These are phyloP conservation scores for Zopfia rhizophila DNA, from an alignment of 2,329 filamentous ascomycete genomes.

Conservation along the genomic window DNA sequence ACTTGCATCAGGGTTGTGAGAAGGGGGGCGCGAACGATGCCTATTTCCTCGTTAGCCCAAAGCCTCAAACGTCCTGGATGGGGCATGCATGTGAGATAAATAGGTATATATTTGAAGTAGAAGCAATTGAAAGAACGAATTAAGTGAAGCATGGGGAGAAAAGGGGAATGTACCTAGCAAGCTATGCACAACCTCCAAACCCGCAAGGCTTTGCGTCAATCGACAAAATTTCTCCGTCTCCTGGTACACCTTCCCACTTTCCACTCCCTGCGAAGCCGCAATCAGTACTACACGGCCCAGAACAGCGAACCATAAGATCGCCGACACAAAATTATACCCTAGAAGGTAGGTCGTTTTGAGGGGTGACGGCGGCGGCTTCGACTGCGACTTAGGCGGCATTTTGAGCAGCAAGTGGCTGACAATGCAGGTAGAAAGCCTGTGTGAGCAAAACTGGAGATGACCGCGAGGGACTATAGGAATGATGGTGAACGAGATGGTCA, in stretches of 20 bases:
- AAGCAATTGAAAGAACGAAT: neutral
- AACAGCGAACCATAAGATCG: conserved; percentile 80
- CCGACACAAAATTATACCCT: conserved; percentile 83
- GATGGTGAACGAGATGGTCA: too few relatives aligned
- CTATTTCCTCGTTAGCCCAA: conserved; percentile 55
- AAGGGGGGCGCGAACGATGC: conserved; percentile 85
- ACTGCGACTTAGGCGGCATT: conserved; percentile 33
- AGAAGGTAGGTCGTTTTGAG: conserved; percentile 71
- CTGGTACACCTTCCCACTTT: conserved; percentile 65
- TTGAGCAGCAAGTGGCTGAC: neutral
- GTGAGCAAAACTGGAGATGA: too few relatives aligned
- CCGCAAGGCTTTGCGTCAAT: conserved; percentile 84
- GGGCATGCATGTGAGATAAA: too few relatives aligned
- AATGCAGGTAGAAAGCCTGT: neutral
- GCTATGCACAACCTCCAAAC: conserved; percentile 86
- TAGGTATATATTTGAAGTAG: too few relatives aligned
- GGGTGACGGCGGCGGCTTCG: conserved; percentile 16
- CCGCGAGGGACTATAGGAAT: too few relatives aligned
- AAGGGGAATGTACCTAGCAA: conserved; percentile 68
- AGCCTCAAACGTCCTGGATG: neutral
- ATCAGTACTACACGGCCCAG: conserved; percentile 74
- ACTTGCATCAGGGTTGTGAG: conserved; percentile 92
- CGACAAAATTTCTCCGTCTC: conserved; percentile 74
- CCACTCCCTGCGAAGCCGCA: conserved; percentile 37
- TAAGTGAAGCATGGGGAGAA: conserved; percentile 5